These are phyloP conservation scores for Sphagnum contortum DNA, from an alignment of 225 moss, liverwort and hornwort species.

Conservation along the genomic window DNA sequence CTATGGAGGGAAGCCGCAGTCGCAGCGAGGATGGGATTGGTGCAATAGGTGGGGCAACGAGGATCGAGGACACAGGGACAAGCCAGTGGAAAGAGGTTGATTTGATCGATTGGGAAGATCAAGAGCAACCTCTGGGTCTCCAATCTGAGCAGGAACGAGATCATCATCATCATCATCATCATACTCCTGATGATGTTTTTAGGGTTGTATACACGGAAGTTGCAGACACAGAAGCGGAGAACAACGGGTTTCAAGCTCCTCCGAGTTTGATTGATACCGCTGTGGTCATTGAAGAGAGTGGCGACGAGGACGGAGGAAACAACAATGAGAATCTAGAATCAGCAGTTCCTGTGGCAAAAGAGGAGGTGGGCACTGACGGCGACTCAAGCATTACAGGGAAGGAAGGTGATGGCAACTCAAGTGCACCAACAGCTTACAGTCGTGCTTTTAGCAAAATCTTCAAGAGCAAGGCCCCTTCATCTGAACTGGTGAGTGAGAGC, in stretches of 20 bases:
- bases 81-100: constrained; percentile 29
- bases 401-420: constrained; percentile 3
- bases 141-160: constrained; percentile 11
- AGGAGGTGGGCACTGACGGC: constrained; percentile 20
- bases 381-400: constrained; percentile 10
- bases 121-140: not conserved
- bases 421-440: constrained; percentile 33
- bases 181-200: constrained; percentile 6
- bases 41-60: constrained; percentile 41
- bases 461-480: constrained; percentile 36
- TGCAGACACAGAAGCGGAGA: constrained; percentile 1
- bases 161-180: not conserved
- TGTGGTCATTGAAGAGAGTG: constrained; percentile 1
- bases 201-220: not conserved
- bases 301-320: constrained; percentile 9
- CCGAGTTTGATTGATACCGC: constrained; percentile 1
- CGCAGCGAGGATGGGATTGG: constrained; percentile 50
- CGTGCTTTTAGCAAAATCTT: constrained; percentile 58
- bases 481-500: constrained; percentile 32
- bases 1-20: constrained; percentile 48
- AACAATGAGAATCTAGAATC: constrained; percentile 18
- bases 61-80: constrained; percentile 40
- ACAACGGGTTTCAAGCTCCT: not conserved
- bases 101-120: constrained; percentile 3
- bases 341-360: constrained; percentile 8